These are phyloP conservation scores for Ophiostoma piceae DNA, from an alignment of 2,329 filamentous ascomycete genomes.

Conservation along the genomic window DNA sequence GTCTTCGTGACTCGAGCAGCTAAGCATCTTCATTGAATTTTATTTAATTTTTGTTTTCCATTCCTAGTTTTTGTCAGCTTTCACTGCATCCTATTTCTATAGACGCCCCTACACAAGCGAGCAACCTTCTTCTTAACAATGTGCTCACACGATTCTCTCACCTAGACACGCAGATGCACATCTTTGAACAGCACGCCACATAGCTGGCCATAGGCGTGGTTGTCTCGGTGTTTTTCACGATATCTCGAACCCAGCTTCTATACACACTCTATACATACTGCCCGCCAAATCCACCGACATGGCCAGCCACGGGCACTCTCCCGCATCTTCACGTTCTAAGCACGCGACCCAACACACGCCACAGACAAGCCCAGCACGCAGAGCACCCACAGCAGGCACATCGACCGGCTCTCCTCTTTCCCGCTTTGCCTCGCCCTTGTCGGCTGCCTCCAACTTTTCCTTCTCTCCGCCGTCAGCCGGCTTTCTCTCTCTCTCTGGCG, in stretches of 20 bases:
- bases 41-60: background rate
- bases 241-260: background rate
- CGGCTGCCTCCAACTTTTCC: constrained; percentile 20
- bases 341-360: background rate
- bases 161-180: constrained; percentile 9
- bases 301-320: background rate
- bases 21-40: background rate
- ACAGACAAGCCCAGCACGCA: constrained; percentile 3
- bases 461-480: constrained; percentile 20
- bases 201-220: background rate
- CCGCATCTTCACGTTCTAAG: background rate
- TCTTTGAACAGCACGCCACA: background rate
- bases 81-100: background rate
- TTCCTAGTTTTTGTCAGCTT: background rate
- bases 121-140: background rate
- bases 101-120: background rate
- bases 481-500: constrained; percentile 18
- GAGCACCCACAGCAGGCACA: background rate
- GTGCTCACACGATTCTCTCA: background rate
- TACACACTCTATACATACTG: background rate
- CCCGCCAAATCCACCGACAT: background rate
- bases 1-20: background rate
- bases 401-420: constrained; percentile 20
- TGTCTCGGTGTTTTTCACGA: background rate
- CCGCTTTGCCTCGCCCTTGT: constrained; percentile 16